Conservation (phyloP, 2,329 filamentous ascomycete species). For the Davidsoniella virescens region DNA sequence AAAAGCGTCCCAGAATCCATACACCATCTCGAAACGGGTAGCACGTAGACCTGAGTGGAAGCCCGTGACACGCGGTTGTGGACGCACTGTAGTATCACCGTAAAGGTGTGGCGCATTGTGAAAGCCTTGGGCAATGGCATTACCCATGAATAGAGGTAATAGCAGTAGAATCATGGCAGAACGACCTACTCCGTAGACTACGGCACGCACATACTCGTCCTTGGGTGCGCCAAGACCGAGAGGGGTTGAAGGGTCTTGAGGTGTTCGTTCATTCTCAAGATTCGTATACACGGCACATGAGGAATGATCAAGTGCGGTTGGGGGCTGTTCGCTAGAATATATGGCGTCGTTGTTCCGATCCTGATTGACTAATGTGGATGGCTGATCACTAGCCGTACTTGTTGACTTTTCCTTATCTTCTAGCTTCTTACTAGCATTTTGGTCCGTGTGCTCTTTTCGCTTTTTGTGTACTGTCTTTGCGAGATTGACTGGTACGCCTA, state of each 20-base stretch:
- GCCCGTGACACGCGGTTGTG: slow-evolving; percentile 46
- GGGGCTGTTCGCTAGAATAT: background rate
- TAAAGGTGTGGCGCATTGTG: slow-evolving; percentile 56
- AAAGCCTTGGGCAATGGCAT: slow-evolving; percentile 51
- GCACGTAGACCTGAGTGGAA: slow-evolving; percentile 46
- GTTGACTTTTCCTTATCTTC: background rate
- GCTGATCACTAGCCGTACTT: no score
- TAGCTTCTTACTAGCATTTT: background rate
- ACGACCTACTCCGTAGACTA: slow-evolving; percentile 34
- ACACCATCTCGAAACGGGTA: slow-evolving; percentile 43
- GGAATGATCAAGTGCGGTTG: background rate
- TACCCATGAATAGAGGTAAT: slow-evolving; percentile 43
- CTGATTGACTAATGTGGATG: background rate
- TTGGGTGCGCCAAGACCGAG: slow-evolving; percentile 15
- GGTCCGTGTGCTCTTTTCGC: slow-evolving; percentile 13
- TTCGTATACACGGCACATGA: slow-evolving; percentile 13
- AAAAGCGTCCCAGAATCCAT: slow-evolving; percentile 48
- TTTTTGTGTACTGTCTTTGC: slow-evolving; percentile 40
- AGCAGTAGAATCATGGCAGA: slow-evolving; percentile 34
- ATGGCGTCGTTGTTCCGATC: background rate
- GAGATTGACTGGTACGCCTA: slow-evolving; percentile 43
- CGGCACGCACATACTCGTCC: slow-evolving; percentile 31
- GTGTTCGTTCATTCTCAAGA: slow-evolving; percentile 11
- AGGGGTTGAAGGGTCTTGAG: slow-evolving; percentile 3
- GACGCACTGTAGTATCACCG: slow-evolving; percentile 51